Conservation (phyloP, 1,139 yeast species). For the Yamadazyma sp. region DNA sequence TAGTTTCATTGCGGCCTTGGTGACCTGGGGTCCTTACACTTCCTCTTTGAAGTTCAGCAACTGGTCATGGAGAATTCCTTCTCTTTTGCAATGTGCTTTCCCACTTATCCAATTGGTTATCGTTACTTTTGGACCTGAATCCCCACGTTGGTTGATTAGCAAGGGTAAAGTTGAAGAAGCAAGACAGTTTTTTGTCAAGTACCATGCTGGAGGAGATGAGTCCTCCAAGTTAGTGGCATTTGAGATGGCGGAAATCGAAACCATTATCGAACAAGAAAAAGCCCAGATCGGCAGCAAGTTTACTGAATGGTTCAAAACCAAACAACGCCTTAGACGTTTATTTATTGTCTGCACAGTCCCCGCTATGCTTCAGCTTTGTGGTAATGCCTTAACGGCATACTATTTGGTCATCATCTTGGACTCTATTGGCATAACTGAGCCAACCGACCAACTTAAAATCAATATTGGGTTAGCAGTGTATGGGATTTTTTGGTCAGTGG, state of each 20-base stretch:
- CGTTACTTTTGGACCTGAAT: slow-evolving; percentile 17
- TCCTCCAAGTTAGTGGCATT: slow-evolving; percentile 38
- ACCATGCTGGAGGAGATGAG: slow-evolving; percentile 38
- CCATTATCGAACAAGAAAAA: slow-evolving; percentile 36
- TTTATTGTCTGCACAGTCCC: slow-evolving; percentile 34
- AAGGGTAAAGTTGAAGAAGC: slow-evolving; percentile 8
- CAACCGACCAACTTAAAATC: slow-evolving; percentile 43
- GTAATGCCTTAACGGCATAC: slow-evolving; percentile 53
- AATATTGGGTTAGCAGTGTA: slow-evolving; percentile 31
- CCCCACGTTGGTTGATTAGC: slow-evolving; percentile 7
- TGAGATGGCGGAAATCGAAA: slow-evolving; percentile 46
- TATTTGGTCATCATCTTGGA: slow-evolving; percentile 47
- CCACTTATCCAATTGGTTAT: slow-evolving; percentile 25
- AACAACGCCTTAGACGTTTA: slow-evolving; percentile 28
- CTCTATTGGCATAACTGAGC: slow-evolving; percentile 48
- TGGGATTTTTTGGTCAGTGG: slow-evolving; percentile 37
- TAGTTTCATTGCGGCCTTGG: slow-evolving; percentile 55
- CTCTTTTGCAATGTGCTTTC: slow-evolving; percentile 39
- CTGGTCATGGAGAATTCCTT: slow-evolving; percentile 45
- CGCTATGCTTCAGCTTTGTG: slow-evolving; percentile 46
- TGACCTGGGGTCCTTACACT: slow-evolving; percentile 42
- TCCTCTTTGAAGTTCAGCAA: slow-evolving; percentile 19
- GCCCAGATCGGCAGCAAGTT: slow-evolving; percentile 16
- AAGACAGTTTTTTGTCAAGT: slow-evolving; percentile 20
- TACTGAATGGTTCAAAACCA: slow-evolving; percentile 36